Evolutionary conservation across 495 filamentous ascomycete species (phyloP).

Genomic region (Trichoderma virens): DNA sequence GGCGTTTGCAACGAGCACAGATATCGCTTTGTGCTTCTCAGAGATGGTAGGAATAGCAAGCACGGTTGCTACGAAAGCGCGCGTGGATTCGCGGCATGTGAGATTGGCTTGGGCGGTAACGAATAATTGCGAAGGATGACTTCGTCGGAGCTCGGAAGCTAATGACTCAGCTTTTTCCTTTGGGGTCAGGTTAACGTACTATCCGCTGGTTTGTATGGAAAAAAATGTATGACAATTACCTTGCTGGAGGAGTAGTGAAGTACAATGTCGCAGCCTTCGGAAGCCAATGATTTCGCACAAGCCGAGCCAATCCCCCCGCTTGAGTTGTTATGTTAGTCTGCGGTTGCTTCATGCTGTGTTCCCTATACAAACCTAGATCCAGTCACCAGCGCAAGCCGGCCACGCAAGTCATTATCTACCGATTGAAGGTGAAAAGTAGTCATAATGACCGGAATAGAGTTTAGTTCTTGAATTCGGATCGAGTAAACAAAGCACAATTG

Average conservation of each 20-base stretch:
- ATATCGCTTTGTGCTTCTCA: constrained; percentile 5
- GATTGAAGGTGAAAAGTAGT: constrained; percentile 1
- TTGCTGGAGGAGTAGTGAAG: constrained; percentile 10
- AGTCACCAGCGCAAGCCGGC: constrained; percentile 8
- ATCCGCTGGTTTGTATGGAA: background rate
- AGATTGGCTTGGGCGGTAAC: background rate
- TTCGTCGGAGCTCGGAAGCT: background rate
- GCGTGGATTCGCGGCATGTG: background rate
- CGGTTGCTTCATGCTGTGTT: background rate
- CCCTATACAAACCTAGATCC: background rate
- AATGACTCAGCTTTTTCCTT: background rate
- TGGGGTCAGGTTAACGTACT: background rate
- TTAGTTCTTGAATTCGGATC: background rate
- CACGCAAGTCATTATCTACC: background rate
- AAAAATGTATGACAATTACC: background rate
- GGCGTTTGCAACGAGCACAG: constrained; percentile 8
- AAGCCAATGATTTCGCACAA: background rate
- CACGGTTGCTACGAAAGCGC: background rate
- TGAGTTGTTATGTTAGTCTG: background rate
- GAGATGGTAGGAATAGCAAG: background rate
- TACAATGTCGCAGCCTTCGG: constrained; percentile 9
- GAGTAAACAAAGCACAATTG: background rate
- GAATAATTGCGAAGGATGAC: constrained; percentile 4
- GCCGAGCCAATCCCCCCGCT: constrained; percentile 8
- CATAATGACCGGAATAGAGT: background rate